Evolutionary conservation across 805 yeast genomes (phyloP).

Genomic region (Metschnikowia orientalis): DNA sequence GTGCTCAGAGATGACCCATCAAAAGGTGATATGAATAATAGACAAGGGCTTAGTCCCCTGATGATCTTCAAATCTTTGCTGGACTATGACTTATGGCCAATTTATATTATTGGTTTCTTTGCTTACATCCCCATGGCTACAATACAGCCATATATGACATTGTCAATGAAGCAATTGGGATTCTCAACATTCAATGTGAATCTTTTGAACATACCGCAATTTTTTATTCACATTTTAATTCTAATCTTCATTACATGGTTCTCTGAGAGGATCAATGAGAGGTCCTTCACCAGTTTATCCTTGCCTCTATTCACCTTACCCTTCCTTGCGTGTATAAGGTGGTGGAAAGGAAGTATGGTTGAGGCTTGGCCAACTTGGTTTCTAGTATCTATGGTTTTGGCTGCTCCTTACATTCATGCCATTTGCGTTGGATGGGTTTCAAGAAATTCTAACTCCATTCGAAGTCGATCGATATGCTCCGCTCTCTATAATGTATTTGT

Average conservation of each 20-base stretch:
- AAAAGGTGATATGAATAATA: slow-evolving; percentile 59
- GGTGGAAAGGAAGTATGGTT: slow-evolving; percentile 38
- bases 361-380: slow-evolving; percentile 42
- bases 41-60: slow-evolving; percentile 45
- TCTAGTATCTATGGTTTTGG: slow-evolving; percentile 34
- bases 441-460: slow-evolving; percentile 55
- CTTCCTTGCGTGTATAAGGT: slow-evolving; percentile 34
- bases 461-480: slow-evolving; percentile 61
- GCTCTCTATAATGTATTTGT: slow-evolving; percentile 62
- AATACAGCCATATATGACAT: slow-evolving; percentile 39
- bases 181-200: slow-evolving; percentile 51
- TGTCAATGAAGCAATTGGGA: slow-evolving; percentile 46
- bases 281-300: slow-evolving; percentile 21
- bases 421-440: slow-evolving; percentile 59
- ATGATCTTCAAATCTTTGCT: slow-evolving; percentile 37
- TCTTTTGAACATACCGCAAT: slow-evolving; percentile 49
- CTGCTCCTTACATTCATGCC: slow-evolving; percentile 50
- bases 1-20: slow-evolving; percentile 60
- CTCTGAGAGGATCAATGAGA: slow-evolving; percentile 21
- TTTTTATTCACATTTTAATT: slow-evolving; percentile 24
- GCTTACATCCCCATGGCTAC: slow-evolving; percentile 18
- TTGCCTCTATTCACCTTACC: slow-evolving; percentile 24
- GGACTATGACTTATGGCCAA: slow-evolving; percentile 56
- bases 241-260: slow-evolving; percentile 20
- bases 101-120: slow-evolving; percentile 45